Evolutionary conservation across 345 rosid genomes (phyloP).

Genomic region (Syzygium jambos): DNA sequence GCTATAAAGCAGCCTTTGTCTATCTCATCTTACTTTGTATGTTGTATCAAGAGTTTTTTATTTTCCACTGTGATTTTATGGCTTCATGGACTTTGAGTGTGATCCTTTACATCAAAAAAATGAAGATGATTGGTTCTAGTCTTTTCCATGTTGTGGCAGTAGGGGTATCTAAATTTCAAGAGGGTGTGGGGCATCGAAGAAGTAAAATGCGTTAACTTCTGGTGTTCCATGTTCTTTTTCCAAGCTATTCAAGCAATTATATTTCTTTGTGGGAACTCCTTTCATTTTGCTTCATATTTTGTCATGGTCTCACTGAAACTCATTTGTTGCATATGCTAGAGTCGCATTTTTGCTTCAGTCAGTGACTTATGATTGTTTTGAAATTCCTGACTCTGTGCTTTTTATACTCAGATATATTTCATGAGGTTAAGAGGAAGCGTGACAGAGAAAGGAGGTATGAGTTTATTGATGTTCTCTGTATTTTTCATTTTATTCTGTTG

Average conservation of each 20-base stretch:
- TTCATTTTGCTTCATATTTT: not conserved
- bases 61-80: not conserved
- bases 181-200: not conserved
- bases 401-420: constrained; percentile 66
- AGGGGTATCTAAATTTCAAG: not conserved
- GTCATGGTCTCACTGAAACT: not conserved
- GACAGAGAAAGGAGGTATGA: constrained; percentile 75
- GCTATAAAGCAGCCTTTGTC: not conserved
- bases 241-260: not conserved
- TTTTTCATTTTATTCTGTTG: not conserved
- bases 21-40: not conserved
- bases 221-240: not conserved
- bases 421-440: constrained; percentile 78
- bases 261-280: not conserved
- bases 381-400: constrained; percentile 5
- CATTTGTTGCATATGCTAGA: not conserved
- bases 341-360: not conserved
- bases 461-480: not conserved
- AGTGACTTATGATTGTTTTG: not conserved
- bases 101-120: not conserved
- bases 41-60: not conserved
- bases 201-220: not conserved
- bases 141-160: not conserved
- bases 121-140: not conserved
- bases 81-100: not conserved